Conservation (phyloP, 768 basidiomycete species). For the Lactifluus pinguis region DNA sequence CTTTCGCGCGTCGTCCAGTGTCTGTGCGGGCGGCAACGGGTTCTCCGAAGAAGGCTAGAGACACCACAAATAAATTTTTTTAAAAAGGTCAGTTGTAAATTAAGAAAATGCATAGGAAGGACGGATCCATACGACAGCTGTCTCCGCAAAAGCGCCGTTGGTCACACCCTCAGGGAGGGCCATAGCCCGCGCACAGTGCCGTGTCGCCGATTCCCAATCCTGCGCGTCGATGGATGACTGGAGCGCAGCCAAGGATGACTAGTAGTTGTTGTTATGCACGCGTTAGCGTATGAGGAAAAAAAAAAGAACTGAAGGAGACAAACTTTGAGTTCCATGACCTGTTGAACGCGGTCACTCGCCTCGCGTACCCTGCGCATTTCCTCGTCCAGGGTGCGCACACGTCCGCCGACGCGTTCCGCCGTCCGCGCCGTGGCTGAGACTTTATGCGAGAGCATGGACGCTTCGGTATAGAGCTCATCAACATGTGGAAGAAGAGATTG, state of each 20-base stretch:
- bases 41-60: conserved; percentile 81
- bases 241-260: conserved; percentile 56
- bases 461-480: conserved; percentile 52
- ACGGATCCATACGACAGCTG: conserved; percentile 63
- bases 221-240: conserved; percentile 58
- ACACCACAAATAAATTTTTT: neutral
- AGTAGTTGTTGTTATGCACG: conserved; percentile 16
- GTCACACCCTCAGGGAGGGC: conserved; percentile 69
- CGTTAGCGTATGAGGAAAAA: neutral
- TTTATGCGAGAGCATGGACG: conserved; percentile 42
- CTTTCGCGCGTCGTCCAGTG: conserved; percentile 66
- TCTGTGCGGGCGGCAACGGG: conserved; percentile 79
- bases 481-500: conserved; percentile 52
- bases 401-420: conserved; percentile 84
- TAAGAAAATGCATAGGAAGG: neutral
- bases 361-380: conserved; percentile 88
- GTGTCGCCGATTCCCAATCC: conserved; percentile 94
- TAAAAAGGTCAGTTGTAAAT: neutral
- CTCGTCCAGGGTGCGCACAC: conserved; percentile 81
- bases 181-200: conserved; percentile 89
- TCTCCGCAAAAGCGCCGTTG: conserved; percentile 77
- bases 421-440: conserved; percentile 70
- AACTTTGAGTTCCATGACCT: conserved; percentile 94
- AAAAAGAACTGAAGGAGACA: neutral
- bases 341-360: conserved; percentile 84